These are phyloP conservation scores for Asclepias syriaca DNA, from an alignment of 257 asterid species.

Conservation along the genomic window DNA sequence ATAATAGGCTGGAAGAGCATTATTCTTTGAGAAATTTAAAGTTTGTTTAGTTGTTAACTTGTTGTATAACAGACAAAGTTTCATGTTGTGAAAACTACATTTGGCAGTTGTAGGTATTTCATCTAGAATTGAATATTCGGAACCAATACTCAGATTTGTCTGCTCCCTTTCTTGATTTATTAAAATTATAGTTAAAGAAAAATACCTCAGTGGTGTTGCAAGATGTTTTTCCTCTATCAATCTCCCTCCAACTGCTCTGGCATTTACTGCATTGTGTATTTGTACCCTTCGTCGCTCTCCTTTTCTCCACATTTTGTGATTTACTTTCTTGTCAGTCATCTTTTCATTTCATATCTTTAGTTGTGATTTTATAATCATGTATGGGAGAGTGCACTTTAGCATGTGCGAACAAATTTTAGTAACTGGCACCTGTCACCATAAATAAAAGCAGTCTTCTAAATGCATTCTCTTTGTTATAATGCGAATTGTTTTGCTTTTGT, in stretches of 20 bases:
- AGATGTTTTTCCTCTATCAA: background rate
- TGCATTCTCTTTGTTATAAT: background rate
- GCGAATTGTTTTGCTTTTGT: background rate
- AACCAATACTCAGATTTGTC: background rate
- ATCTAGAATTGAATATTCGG: background rate
- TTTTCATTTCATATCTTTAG: background rate
- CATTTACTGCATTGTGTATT: background rate
- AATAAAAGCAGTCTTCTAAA: slow-evolving; percentile 1
- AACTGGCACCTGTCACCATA: background rate
- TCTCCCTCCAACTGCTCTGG: background rate
- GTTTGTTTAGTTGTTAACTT: background rate
- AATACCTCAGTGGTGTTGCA: background rate
- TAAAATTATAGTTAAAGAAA: background rate
- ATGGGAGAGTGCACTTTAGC: background rate
- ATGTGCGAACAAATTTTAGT: background rate
- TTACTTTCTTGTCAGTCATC: background rate
- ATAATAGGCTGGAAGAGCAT: background rate
- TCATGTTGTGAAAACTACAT: background rate
- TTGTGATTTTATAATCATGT: background rate
- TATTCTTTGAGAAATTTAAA: background rate
- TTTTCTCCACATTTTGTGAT: background rate
- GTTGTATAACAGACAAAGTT: background rate
- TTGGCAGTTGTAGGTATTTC: background rate
- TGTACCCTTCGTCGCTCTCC: background rate
- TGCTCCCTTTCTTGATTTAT: background rate